phyloP scores from a whole-genome alignment of 129 eudicot genomes.

The Artemisia annua region DNA sequence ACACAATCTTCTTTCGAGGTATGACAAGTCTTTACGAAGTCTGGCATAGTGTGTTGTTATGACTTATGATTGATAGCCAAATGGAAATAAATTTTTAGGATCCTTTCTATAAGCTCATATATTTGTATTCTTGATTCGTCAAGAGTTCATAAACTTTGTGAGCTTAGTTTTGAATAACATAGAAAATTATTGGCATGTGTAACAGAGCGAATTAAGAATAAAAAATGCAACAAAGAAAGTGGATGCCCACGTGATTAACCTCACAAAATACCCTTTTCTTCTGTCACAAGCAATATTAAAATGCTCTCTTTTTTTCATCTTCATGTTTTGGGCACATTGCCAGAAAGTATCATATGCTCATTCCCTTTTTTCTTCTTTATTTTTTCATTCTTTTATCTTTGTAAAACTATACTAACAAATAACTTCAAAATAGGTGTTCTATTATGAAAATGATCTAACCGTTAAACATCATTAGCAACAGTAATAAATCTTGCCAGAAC shows the following conservation, averaged over 20 bases:
- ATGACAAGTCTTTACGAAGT: too few species aligned
- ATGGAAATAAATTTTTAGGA: too few species aligned
- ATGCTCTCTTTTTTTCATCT: constrained; percentile 13
- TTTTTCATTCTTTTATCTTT: neutral
- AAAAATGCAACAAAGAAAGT: constrained; percentile 14
- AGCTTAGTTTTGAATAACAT: too few species aligned
- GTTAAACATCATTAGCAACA: neutral
- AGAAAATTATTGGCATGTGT: constrained; percentile 18
- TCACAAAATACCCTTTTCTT: constrained; percentile 50
- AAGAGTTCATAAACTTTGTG: too few species aligned
- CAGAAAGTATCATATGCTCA: constrained; percentile 32
- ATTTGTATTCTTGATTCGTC: too few species aligned
- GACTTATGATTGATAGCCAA: too few species aligned
- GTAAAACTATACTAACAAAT: neutral
- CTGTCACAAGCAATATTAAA: constrained; percentile 53
- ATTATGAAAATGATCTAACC: neutral
- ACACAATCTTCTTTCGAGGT: too few species aligned
- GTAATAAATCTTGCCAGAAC: too few species aligned
- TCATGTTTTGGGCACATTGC: constrained; percentile 12
- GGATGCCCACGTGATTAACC: constrained; percentile 50
- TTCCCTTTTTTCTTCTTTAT: constrained; percentile 3
- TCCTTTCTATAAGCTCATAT: too few species aligned
- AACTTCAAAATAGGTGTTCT: neutral
- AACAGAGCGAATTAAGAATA: neutral
- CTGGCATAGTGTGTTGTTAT: too few species aligned